Evolutionary conservation across 164 flowering plant genomes (phyloP), one percentile per base, ranked within the genome.

Genomic region (Euptelea pleiosperma): DNA sequence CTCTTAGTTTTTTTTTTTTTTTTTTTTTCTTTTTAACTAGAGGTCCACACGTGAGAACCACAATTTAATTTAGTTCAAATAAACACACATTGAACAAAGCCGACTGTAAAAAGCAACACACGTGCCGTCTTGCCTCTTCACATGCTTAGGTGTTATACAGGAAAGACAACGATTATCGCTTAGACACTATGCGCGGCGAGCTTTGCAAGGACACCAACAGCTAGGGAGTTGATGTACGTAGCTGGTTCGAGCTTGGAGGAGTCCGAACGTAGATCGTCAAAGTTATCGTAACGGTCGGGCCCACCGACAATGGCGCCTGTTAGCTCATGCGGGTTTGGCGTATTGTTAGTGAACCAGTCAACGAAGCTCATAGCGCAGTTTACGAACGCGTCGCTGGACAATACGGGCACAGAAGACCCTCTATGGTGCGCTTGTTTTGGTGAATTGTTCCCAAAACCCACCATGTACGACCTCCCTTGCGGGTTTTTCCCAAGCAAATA

Each of bases 251-350:
- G 71, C 49, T 33, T 60, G 48, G 81, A 10, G 0, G 92, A 85
- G 10, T 44, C 73, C 71, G 73, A 77, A 2, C 95, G 82, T 18
- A 62, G 42, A 59, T 91, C 98, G 0, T 56, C 22, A 55, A 91
- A 91, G 35, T 80, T 70, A 51, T 93, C 98, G 45, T 66, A 52
- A 0, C 70, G 65, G 61, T 92, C 90, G 8, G 98, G 98, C 6
- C 98, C 98, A 1, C 98, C 98, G 0, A 93, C 70, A 3, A 93
- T 74, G 57, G 98, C 98, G 0, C 98, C 98, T 0, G 96, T 91
- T 14, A 91, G 86, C 79, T 83, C 96, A 34, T 91, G 82, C 1
- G 79, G 74, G 76, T 93, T 93, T 0, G 94, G 82, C 2, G 0
- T 6, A 28, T 81, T 36, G 36, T 62, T 75, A 11, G 58, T 51